Conservation (phyloP, 192 early-diverging fungal species). For the Backusella sp. region DNA sequence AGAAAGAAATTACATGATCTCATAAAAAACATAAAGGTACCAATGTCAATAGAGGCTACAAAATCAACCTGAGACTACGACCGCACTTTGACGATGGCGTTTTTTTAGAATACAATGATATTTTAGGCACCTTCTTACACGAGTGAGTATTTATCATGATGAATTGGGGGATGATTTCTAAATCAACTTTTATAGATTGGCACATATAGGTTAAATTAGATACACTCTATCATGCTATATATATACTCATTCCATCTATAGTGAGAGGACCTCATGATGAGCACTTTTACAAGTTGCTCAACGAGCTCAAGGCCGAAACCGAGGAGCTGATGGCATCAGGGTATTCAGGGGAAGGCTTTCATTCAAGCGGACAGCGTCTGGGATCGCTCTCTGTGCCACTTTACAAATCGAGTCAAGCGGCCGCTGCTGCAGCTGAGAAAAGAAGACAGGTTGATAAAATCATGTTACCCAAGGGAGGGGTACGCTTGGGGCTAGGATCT, state of each 20-base stretch:
- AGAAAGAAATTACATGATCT: neutral
- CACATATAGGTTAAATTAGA: neutral
- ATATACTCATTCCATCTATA: neutral
- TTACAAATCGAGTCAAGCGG: constrained; percentile 32
- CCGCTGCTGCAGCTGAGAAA: constrained; percentile 59
- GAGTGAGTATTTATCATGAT: constrained; percentile 38
- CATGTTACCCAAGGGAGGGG: constrained; percentile 61
- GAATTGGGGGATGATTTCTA: too few species aligned
- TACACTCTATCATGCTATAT: too few species aligned
- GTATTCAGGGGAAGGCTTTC: constrained; percentile 60
- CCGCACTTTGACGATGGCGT: constrained; percentile 42
- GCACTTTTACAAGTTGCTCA: constrained; percentile 60
- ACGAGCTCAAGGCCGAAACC: constrained; percentile 60
- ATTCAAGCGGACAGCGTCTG: constrained; percentile 45
- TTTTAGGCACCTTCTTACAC: constrained; percentile 79
- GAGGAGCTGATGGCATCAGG: constrained; percentile 48
- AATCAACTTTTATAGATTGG: neutral
- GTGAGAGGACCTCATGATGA: constrained; percentile 65
- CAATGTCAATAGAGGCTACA: constrained; percentile 67
- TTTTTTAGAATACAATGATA: constrained; percentile 60
- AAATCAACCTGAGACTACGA: constrained; percentile 69
- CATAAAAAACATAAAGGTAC: constrained; percentile 39
- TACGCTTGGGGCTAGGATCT: constrained; percentile 32
- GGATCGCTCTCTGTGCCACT: constrained; percentile 37
- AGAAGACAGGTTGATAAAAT: constrained; percentile 43